Conservation (phyloP, 1,139 yeast species). For the Blastobotrys serpentis region DNA sequence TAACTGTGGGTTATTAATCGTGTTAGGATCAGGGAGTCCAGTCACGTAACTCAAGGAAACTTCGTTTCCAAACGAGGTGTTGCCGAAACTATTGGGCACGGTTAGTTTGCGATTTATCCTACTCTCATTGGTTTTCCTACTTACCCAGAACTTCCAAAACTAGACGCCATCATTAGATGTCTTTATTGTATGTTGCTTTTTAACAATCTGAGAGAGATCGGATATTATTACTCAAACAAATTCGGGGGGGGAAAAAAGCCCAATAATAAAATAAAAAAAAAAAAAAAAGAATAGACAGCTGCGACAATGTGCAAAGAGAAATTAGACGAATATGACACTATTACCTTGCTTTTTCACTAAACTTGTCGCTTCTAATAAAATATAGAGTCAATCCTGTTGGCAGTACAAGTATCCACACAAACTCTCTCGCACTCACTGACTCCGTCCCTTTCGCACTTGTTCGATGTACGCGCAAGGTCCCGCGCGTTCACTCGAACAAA, state of each 20-base stretch:
- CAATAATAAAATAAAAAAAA: conserved; percentile 5
- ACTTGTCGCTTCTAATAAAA: background rate
- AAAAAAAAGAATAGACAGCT: background rate
- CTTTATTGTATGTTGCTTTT: background rate
- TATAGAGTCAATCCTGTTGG: background rate
- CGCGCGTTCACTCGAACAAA: background rate
- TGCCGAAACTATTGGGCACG: background rate
- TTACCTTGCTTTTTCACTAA: background rate
- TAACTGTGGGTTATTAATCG: conserved; percentile 57
- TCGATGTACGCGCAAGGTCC: background rate
- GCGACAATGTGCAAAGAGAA: background rate
- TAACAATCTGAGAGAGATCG: too few species aligned
- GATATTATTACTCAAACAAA: too few species aligned
- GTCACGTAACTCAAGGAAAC: conserved; percentile 75
- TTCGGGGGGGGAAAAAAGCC: too few species aligned
- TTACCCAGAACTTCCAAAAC: conserved; percentile 6
- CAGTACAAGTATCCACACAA: background rate
- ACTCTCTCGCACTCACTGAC: background rate
- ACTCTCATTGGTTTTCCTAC: background rate
- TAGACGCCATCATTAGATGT: conserved; percentile 1
- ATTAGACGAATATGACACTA: background rate
- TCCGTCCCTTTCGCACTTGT: background rate
- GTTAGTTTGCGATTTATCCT: background rate
- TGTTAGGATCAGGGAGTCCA: conserved; percentile 68
- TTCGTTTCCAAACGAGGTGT: conserved; percentile 49